Evolutionary conservation across 257 asterid species (phyloP).

Genomic region (Scutellaria galericulata): DNA sequence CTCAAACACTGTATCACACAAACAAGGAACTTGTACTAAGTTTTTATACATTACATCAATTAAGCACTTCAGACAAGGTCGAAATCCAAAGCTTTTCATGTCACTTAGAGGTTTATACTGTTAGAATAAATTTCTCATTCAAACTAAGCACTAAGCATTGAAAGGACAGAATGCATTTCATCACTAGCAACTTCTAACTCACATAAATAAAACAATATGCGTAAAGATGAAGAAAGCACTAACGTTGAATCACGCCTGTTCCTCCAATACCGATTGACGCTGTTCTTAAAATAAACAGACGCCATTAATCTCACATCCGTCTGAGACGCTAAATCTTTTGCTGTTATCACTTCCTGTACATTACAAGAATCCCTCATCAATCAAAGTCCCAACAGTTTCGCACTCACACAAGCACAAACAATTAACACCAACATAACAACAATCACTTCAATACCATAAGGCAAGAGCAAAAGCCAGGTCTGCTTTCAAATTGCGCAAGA

Average conservation of each 20-base stretch:
- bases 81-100: constrained; percentile 9
- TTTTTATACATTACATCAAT: neutral
- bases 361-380: constrained; percentile 28
- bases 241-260: constrained; percentile 77
- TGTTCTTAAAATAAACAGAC: constrained; percentile 85
- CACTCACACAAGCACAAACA: constrained; percentile 27
- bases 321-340: constrained; percentile 72
- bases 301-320: constrained; percentile 88
- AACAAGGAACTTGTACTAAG: neutral
- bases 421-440: neutral
- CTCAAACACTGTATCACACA: neutral
- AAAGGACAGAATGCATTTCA: neutral
- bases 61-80: constrained; percentile 11
- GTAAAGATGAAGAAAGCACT: constrained; percentile 41
- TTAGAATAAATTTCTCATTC: neutral
- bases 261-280: constrained; percentile 89
- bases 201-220: neutral
- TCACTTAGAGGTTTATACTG: constrained; percentile 7
- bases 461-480: constrained; percentile 97
- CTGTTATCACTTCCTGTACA: constrained; percentile 82
- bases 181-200: neutral
- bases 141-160: neutral
- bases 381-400: constrained; percentile 28
- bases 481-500: constrained; percentile 77
- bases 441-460: constrained; percentile 68